Evolutionary conservation across 1,139 yeast genomes (phyloP).

Genomic region (Wickerhamiella pararugosa): DNA sequence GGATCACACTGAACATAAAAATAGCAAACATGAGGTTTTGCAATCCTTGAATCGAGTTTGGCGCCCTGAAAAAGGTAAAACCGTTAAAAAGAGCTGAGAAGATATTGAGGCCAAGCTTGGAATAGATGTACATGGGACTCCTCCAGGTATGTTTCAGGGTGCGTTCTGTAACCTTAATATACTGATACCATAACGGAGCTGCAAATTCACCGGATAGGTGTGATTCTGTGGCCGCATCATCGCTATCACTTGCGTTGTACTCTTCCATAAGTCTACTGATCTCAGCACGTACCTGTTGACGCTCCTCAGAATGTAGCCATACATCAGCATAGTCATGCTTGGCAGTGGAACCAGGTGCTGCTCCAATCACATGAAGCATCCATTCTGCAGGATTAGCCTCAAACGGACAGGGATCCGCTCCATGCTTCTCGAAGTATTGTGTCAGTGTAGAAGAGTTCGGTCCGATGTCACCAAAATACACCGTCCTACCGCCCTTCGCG

Average conservation of each 20-base stretch:
- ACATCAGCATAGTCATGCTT: conserved; percentile 48
- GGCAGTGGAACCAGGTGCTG: conserved; percentile 64
- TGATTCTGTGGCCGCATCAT: conserved; percentile 16
- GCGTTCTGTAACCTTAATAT: conserved; percentile 34
- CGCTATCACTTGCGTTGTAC: conserved; percentile 15
- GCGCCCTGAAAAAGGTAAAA: conserved; percentile 57
- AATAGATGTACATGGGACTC: conserved; percentile 54
- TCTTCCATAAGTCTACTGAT: conserved; percentile 29
- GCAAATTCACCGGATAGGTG: conserved; percentile 25
- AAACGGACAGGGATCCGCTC: conserved; percentile 49
- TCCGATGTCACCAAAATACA: conserved; percentile 71
- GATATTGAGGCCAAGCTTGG: conserved; percentile 41
- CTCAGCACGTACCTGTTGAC: conserved; percentile 27
- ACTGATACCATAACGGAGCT: conserved; percentile 35
- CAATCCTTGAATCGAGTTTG: conserved; percentile 35
- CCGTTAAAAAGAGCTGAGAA: conserved; percentile 51
- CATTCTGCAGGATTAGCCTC: conserved; percentile 72
- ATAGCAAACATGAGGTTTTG: conserved; percentile 40
- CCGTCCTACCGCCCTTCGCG: conserved; percentile 63
- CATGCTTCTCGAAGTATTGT: conserved; percentile 52
- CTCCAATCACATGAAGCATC: conserved; percentile 70
- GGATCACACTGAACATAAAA: conserved; percentile 50
- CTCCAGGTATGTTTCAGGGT: conserved; percentile 57
- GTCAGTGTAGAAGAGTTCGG: conserved; percentile 44
- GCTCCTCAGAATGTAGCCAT: conserved; percentile 49